Evolutionary conservation across 352 stramenopile genomes (phyloP), one percentile per base, ranked within the genome.

Genomic region (Phytophthora sansomeana): DNA sequence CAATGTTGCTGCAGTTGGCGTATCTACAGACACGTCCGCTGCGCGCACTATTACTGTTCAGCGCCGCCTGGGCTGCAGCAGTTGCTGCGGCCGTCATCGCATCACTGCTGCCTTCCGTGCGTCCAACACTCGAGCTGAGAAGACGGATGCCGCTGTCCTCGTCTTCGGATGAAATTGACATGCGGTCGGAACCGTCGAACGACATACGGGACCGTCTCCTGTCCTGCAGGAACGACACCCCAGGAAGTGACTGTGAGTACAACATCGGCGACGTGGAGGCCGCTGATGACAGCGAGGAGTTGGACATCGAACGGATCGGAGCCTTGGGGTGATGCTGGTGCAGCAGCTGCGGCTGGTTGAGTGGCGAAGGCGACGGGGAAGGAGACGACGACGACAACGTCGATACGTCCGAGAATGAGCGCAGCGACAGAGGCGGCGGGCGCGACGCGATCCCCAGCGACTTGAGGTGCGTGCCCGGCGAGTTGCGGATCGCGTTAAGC

Each of bases 1-100:
- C 87, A 47, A 95, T 92, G 58, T 95, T 96, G 63, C 87, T 93
- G 80, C 88, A 96, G 63, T 93, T 87, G 1, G 83, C 80, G 51
- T 91, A 91, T 39, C 86, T 78, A 42, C 87, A 96, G 6, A 96
- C 83, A 38, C 87, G 87, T 38, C 85, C 86, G 16, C 78, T 91
- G 58, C 84, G 85, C 6, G n/a, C 10, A 30, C 57, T 61, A 32
- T 53, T 69, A 19, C 6, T 43, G 32, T 66, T 72, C 16, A 78
- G 52, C 19, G 62, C 69, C 35, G 50, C 69, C 17, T 69, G 57
- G 11, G 61, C 66, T 5, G 66, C 57, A 28, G 64, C 69, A 17
- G 62, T 72, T 9, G 54, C 55, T 6, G 58, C 64, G 1, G 77
- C 55, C 9, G 64, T 73, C 73, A 81, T 81, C 3, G 72, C 72